Evolutionary conservation across 306 rosid genomes (phyloP), one percentile per base, ranked within the genome.

Genomic region (Albizia julibrissin): DNA sequence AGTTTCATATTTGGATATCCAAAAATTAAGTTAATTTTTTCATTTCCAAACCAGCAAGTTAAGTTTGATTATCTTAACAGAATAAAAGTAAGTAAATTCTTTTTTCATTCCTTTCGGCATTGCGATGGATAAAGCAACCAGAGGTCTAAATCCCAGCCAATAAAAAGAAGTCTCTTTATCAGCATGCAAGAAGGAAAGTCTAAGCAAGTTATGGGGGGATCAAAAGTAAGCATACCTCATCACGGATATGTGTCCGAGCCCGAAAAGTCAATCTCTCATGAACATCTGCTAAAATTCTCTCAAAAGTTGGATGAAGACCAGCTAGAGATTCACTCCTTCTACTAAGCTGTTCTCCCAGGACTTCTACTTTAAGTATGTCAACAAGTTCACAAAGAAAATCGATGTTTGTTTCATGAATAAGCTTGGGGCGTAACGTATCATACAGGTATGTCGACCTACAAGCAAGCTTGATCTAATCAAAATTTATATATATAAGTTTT

Each of bases 211-310:
- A 75, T 14, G 65, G 31, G 56, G 29, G 5, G 65, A 52, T 22
- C 75, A 83, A 39, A 74, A 76, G 69, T 67, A 80, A 81, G 80
- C 66, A 83, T 52, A 96, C 99, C 93, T 96, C 99, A 85, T 96
- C 99, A 81, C 87, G 91, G 78, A 96, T 87, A 82, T 96, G 92
- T 64, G 98, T 96, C 77, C 99, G 89, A 58, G 99, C 98, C 82
- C 98, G 98, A 76, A 96, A 96, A 74, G 99, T 96, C 79, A 93
- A 81, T 76, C 99, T 90, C 87, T 96, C 99, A 50, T 93, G 99
- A 80, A 96, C 94, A 85, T 96, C 99, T 29, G 97, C 99, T 56
- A 96, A 90, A 89, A 96, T 93, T 85, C 99, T 96, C 82, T 93
- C 89, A 78, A 96, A 90, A 50, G 97, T 96, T 79, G 98, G 97